These are phyloP conservation scores for Malus orientalis DNA, from an alignment of 306 rosid species.

Conservation along the genomic window DNA sequence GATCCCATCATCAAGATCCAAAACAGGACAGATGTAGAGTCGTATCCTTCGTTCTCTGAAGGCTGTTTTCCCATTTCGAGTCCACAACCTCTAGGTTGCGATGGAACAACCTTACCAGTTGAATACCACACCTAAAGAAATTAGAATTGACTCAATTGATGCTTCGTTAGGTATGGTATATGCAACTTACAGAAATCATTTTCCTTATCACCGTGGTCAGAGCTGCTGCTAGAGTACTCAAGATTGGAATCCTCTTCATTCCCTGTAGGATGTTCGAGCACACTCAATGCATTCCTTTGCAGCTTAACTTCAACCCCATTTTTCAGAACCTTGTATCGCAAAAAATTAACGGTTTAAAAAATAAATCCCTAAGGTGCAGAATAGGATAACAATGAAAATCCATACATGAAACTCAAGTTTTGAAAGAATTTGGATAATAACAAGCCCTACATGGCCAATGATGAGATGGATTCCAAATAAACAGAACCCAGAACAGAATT, in stretches of 20 bases:
- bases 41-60: background rate
- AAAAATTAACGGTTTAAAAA: background rate
- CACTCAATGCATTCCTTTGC: slow-evolving; percentile 68
- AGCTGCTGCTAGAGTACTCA: slow-evolving; percentile 52
- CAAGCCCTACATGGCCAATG: background rate
- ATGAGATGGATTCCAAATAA: background rate
- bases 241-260: slow-evolving; percentile 37
- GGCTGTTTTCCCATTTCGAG: background rate
- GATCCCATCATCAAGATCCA: background rate
- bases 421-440: background rate
- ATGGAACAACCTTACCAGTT: background rate
- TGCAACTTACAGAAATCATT: slow-evolving; percentile 42
- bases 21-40: background rate
- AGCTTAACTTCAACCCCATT: slow-evolving; percentile 72
- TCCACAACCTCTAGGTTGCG: background rate
- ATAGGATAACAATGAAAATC: background rate
- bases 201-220: slow-evolving; percentile 54
- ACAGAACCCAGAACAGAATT: background rate
- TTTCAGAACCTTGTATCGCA: slow-evolving; percentile 44
- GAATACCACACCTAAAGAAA: background rate
- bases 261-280: slow-evolving; percentile 66
- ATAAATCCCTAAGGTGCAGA: background rate
- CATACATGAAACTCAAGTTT: background rate
- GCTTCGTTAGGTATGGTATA: background rate
- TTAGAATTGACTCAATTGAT: background rate